Evolutionary conservation across 345 rosid species (phyloP), one percentile per base, ranked within the genome.

Genomic region (Salix dunnii): DNA sequence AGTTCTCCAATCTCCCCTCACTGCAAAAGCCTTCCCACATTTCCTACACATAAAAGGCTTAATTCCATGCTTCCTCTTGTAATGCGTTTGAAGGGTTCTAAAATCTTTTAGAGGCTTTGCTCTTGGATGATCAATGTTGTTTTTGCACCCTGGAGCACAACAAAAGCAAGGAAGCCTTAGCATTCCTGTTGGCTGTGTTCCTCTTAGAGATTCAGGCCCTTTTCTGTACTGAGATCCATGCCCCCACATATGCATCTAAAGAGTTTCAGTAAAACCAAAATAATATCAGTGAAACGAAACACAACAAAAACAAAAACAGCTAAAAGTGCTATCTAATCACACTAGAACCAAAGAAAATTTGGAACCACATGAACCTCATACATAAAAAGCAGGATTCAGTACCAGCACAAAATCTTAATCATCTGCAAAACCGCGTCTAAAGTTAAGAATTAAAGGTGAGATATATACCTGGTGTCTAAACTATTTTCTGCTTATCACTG

Each of bases 21-120:
- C 91, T 0, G 94, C 90, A 18, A 90, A 90, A 1, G 91, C 87
- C 84, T 90, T 90, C 20, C 89, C 87, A n/a, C 94, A 90, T 79
- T 90, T 88, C 42, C 94, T 78, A 79, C 94, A 90, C 90, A 90
- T 88, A 72, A 90, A 90, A 20, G 90, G 92, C 84, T 88, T 90
- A 46, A 88, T 87, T 7, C 91, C 94, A 60, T 90, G 94, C 84
- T 88, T 90, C 70, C 91, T 79, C 79, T 88, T 90, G 88, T 90
- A 90, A 82, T 90, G 94, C 10, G 94, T 90, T 79, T 90, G 94
- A 17, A 90, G 88, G 33, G 94, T 90, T 71, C 91, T 84, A 53
- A 90, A 90, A 72, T 90, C 92, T 77, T 90, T 90, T 53, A 90
- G 89, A 11, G 94, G 90, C 84, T 84, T 90, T 0, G 94, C 89